These are phyloP conservation scores for Yarrowia sp. DNA, from an alignment of 805 yeast genomes.

Conservation along the genomic window DNA sequence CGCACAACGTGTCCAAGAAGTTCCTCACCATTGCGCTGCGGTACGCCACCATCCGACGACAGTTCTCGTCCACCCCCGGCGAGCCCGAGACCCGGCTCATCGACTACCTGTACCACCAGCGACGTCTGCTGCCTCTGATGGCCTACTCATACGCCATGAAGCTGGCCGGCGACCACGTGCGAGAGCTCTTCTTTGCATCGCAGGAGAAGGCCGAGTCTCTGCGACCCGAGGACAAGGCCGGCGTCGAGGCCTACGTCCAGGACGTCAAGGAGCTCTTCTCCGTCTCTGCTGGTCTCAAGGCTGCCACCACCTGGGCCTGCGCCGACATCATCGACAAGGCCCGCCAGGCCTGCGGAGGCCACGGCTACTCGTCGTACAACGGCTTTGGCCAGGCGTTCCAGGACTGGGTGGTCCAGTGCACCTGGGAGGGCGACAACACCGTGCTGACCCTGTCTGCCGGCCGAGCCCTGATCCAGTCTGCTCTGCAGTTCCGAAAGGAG, in stretches of 20 bases:
- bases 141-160: conserved; percentile 76
- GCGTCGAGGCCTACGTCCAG: conserved; percentile 48
- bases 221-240: conserved; percentile 47
- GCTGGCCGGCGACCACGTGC: conserved; percentile 64
- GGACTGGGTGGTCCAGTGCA: conserved; percentile 97
- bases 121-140: conserved; percentile 76
- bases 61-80: conserved; percentile 57
- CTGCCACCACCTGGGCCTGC: conserved; percentile 84
- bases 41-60: conserved; percentile 87
- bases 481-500: conserved; percentile 40
- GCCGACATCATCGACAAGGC: conserved; percentile 80
- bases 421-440: conserved; percentile 98
- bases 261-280: conserved; percentile 76
- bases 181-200: conserved; percentile 46
- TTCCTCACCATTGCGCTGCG: conserved; percentile 81
- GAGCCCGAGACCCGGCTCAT: conserved; percentile 68
- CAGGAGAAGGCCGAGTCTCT: conserved; percentile 52
- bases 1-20: conserved; percentile 75
- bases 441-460: conserved; percentile 82
- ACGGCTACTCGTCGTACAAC: conserved; percentile 87
- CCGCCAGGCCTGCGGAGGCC: conserved; percentile 95
- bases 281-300: conserved; percentile 82
- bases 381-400: conserved; percentile 85
- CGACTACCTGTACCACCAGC: conserved; percentile 86
- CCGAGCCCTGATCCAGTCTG: conserved; percentile 62